A percentile compares a stretch with the other conserved stretches of the same genome.
phyloP scores from a whole-genome alignment of 2,329 filamentous ascomycete species.

The Apiospora saccharicola region DNA sequence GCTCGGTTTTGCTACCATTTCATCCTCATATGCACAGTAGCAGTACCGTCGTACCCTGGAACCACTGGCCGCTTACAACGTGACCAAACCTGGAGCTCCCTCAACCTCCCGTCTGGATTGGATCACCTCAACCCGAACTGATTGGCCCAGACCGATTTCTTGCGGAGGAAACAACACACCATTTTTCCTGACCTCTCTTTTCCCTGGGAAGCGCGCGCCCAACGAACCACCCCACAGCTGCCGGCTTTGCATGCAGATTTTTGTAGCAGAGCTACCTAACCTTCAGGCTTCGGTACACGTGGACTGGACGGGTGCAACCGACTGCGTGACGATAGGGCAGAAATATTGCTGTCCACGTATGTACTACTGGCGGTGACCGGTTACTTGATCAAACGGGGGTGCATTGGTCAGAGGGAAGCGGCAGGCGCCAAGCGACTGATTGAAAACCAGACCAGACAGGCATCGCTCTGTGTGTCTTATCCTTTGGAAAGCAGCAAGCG shows the following conservation, averaged over 20 bases:
- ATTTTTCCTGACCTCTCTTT: constrained; percentile 2
- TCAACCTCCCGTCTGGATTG: constrained; percentile 20
- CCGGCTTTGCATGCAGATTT: constrained; percentile 19
- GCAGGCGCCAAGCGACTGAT: constrained; percentile 6
- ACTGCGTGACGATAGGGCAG: constrained; percentile 27
- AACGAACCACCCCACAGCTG: constrained; percentile 26
- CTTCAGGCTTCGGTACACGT: constrained; percentile 27
- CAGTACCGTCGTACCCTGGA: constrained; percentile 2
- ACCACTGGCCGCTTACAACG: constrained; percentile 19
- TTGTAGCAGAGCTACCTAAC: constrained; percentile 3
- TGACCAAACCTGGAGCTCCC: constrained; percentile 10
- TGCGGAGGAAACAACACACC: constrained; percentile 25
- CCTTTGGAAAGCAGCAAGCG: neutral
- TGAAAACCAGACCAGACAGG: constrained; percentile 6
- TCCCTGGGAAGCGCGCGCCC: constrained; percentile 22
- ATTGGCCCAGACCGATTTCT: constrained; percentile 16
- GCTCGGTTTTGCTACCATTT: neutral
- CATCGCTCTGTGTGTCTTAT: neutral
- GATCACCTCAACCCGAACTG: constrained; percentile 23
- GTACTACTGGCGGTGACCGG: constrained; percentile 20
- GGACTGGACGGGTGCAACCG: constrained; percentile 28
- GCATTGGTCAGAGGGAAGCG: constrained; percentile 10
- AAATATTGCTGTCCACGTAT: constrained; percentile 27
- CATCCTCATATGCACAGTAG: constrained; percentile 9
- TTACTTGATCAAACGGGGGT: constrained; percentile 15